Percentiles rank a stretch among this genome's conserved stretches.
These are phyloP conservation scores for Brassica carinata DNA, from an alignment of 345 rosid genomes.

Conservation along the genomic window DNA sequence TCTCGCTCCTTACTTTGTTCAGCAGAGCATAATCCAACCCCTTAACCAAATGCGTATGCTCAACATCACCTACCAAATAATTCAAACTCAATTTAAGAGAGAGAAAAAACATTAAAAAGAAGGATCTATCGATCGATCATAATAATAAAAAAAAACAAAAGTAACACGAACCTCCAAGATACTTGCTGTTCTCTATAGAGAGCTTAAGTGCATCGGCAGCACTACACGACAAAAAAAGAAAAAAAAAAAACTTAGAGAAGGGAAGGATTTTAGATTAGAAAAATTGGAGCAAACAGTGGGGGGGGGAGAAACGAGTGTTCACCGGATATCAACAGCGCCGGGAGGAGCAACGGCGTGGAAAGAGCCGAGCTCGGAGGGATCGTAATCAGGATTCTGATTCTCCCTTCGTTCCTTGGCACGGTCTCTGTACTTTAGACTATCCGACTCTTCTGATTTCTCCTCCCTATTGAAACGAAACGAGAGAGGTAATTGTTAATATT, in stretches of 20 bases:
- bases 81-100: background rate
- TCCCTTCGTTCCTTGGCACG: constrained; percentile 97
- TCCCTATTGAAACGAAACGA: constrained; percentile 45
- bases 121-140: no score
- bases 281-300: background rate
- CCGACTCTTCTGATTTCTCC: constrained; percentile 86
- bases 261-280: background rate
- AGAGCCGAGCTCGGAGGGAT: constrained; percentile 75
- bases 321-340: constrained; percentile 74
- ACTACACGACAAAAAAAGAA: constrained; percentile 29
- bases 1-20: constrained; percentile 91
- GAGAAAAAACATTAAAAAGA: background rate
- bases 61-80: constrained; percentile 73
- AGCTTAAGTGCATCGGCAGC: constrained; percentile 80
- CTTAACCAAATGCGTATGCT: constrained; percentile 97
- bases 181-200: constrained; percentile 97
- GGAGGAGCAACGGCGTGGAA: constrained; percentile 99
- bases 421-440: constrained; percentile 77
- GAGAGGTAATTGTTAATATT: background rate
- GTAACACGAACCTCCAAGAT: constrained; percentile 84
- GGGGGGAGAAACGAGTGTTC: background rate
- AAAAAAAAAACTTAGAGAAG: background rate
- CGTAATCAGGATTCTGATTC: constrained; percentile 97
- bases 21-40: constrained; percentile 94
- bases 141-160: no score